Conservation (phyloP, 768 basidiomycete species). For the Tricholoma sp. region DNA sequence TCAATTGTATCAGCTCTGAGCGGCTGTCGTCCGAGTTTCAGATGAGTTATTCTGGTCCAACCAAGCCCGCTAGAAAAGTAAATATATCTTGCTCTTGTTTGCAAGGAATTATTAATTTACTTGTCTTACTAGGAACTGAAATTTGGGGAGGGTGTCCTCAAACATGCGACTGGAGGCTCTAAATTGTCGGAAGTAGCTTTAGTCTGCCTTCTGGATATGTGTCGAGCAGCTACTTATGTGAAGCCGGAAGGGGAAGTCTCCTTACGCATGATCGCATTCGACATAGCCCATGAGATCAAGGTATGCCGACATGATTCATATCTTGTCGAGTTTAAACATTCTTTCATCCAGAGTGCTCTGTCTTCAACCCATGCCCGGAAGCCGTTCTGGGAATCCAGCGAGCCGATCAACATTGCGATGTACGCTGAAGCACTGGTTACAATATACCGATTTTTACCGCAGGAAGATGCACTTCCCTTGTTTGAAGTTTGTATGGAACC, state of each 20-base stretch:
- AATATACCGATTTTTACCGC: constrained; percentile 64
- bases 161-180: constrained; percentile 46
- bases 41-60: constrained; percentile 21
- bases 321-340: neutral
- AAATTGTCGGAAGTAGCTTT: constrained; percentile 64
- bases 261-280: constrained; percentile 58
- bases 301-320: constrained; percentile 28
- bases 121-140: constrained; percentile 38
- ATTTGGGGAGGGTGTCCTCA: constrained; percentile 59
- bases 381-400: constrained; percentile 67
- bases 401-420: constrained; percentile 72
- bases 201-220: constrained; percentile 72
- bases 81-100: neutral
- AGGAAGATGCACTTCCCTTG: constrained; percentile 53
- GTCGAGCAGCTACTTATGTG: constrained; percentile 60
- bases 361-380: constrained; percentile 36
- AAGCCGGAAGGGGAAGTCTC: constrained; percentile 51
- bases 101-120: neutral
- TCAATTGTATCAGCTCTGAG: constrained; percentile 74
- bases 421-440: constrained; percentile 71
- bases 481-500: constrained; percentile 67
- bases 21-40: constrained; percentile 57
- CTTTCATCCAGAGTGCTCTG: constrained; percentile 22
- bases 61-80: constrained; percentile 37
- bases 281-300: constrained; percentile 79